These are phyloP conservation scores for Aspergillus leporis DNA, from an alignment of 495 filamentous ascomycete species.

Conservation along the genomic window DNA sequence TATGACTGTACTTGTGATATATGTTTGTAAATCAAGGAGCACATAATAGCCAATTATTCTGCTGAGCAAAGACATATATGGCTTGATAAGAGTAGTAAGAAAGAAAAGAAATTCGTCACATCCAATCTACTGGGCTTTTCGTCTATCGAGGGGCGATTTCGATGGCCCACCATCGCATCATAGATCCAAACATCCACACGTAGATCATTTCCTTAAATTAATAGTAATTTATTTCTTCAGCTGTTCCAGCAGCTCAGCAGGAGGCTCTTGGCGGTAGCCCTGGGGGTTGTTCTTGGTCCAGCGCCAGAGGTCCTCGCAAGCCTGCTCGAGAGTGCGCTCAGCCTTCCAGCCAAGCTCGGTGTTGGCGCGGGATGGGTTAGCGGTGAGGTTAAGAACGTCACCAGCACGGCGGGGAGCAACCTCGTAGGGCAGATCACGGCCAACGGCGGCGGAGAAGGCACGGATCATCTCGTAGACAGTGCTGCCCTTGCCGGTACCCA, in stretches of 20 bases:
- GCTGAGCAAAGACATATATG: conserved; percentile 6
- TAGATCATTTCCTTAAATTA: conserved; percentile 5
- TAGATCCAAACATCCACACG: neutral
- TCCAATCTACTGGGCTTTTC: conserved; percentile 31
- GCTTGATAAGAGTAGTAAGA: neutral
- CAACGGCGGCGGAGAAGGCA: conserved; percentile 85
- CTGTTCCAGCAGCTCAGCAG: conserved; percentile 74
- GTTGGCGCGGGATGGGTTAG: conserved; percentile 85
- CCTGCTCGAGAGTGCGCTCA: conserved; percentile 83
- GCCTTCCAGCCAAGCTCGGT: conserved; percentile 92
- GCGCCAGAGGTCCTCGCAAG: conserved; percentile 91
- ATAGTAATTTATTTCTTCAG: conserved; percentile 57
- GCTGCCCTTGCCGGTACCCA: conserved; percentile 92
- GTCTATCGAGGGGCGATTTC: conserved; percentile 26
- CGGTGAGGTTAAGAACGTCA: conserved; percentile 92
- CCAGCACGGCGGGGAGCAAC: conserved; percentile 80
- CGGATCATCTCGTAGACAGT: conserved; percentile 98
- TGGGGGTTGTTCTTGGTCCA: conserved; percentile 95
- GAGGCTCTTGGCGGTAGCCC: conserved; percentile 89
- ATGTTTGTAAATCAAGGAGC: neutral
- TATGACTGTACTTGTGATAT: neutral
- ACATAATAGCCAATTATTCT: neutral
- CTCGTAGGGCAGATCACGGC: conserved; percentile 81
- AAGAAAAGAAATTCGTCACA: conserved; percentile 47
- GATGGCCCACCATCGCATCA: conserved; percentile 2